Evolutionary conservation across 2,329 filamentous ascomycete genomes (phyloP), one percentile per base, ranked within the genome.

Genomic region (Diplodia intermedia): DNA sequence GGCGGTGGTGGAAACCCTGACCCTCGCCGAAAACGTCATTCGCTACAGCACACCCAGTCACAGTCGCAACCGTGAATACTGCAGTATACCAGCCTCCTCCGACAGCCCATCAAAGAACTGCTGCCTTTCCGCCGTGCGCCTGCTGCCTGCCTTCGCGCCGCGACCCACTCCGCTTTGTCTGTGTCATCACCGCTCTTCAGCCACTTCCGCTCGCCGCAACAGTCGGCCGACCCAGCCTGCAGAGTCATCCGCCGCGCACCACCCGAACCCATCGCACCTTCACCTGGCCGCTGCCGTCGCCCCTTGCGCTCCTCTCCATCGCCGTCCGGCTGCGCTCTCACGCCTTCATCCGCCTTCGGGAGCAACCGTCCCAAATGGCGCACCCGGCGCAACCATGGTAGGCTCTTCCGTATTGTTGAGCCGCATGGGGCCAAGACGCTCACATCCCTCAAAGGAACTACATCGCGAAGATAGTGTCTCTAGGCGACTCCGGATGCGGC

Each of bases 381-480:
- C 65, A 66, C 33, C 65, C 65, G 40, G 40, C 60, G 60, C 60
- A 63, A 63, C 60, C 60, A 52, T 63, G 60, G 60, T 63, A 63
- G 49, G 60, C 60, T 43, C n/a, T 36, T 20, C 43, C 23, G 33
- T 36, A 50, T 52, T 63, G 60, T 63, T 63, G 60, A 52, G 60
- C 60, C 60, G 60, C 43, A 63, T 63, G 60, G 82, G 75, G 84
- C 71, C 86, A 89, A 76, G 43, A 90, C 93, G 43, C 60, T 63
- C 18, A 63, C 60, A 14, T 6, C 23, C 47, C 47, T 98, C 60
- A 50, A 52, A 63, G 94, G 94, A 93, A 98, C 84, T 98, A 96
- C 84, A 99, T 98, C 78, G 94, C 94, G 80, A 99, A 99, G 82
- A 92, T 99, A 75, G 94, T 98, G 77, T 97, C 93, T 83, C 93